A percentile compares a stretch with the other conserved stretches of the same genome.
Evolutionary conservation across 2,329 filamentous ascomycete species (phyloP).

Genomic region (Cladophialophora chaetospira): DNA sequence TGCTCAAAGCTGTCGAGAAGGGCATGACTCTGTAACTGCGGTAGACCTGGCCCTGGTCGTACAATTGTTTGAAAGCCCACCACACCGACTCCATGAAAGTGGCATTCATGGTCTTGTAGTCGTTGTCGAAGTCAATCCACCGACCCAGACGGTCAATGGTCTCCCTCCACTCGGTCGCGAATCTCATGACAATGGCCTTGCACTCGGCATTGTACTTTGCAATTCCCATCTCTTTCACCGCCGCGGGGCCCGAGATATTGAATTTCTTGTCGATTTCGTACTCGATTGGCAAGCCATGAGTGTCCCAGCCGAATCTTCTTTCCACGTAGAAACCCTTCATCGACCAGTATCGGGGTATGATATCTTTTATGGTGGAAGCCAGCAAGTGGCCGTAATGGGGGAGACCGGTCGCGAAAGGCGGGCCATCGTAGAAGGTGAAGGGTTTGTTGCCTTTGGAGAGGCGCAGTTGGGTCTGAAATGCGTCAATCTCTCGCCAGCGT

Average conservation of each 20-base stretch:
- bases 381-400: constrained; percentile 71
- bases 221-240: constrained; percentile 80
- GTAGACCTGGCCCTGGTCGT: constrained; percentile 81
- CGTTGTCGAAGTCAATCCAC: constrained; percentile 93
- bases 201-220: constrained; percentile 85
- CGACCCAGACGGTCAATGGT: constrained; percentile 81
- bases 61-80: constrained; percentile 91
- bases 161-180: constrained; percentile 75
- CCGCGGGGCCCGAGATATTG: constrained; percentile 77
- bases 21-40: constrained; percentile 86
- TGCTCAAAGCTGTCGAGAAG: constrained; percentile 81
- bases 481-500: constrained; percentile 88
- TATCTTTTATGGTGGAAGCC: constrained; percentile 89
- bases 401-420: constrained; percentile 62
- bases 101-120: constrained; percentile 91
- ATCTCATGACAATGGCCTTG: constrained; percentile 84
- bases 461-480: constrained; percentile 85
- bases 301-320: constrained; percentile 86
- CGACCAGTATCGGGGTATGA: constrained; percentile 88
- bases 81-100: constrained; percentile 88
- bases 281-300: constrained; percentile 85
- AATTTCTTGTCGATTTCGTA: constrained; percentile 93
- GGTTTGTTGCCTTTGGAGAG: constrained; percentile 78
- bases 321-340: constrained; percentile 90
- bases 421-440: constrained; percentile 94